Conservation (phyloP, 2,329 filamentous ascomycete genomes). For the Colletotrichum sp. region DNA sequence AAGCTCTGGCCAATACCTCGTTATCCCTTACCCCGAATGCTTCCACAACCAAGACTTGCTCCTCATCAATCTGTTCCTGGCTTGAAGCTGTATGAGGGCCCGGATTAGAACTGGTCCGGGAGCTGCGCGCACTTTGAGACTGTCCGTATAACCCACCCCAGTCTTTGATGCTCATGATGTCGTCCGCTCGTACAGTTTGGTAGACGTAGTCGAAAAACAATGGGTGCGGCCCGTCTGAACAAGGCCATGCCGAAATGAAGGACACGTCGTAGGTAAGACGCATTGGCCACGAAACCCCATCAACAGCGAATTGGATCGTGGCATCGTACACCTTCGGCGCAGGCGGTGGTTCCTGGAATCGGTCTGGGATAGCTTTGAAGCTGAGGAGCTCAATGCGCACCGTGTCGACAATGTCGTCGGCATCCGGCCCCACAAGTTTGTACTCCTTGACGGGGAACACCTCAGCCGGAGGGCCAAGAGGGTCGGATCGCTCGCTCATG, state of each 20-base stretch:
- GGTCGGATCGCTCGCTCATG: constrained; percentile 72
- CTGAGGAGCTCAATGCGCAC: constrained; percentile 73
- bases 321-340: constrained; percentile 62
- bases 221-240: constrained; percentile 67
- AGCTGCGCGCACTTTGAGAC: constrained; percentile 30
- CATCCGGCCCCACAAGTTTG: constrained; percentile 61
- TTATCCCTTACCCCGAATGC: constrained; percentile 77
- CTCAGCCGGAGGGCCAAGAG: constrained; percentile 68
- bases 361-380: constrained; percentile 51
- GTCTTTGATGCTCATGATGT: constrained; percentile 68
- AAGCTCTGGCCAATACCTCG: constrained; percentile 76
- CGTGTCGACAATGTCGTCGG: constrained; percentile 64
- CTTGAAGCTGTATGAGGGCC: constrained; percentile 23
- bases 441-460: constrained; percentile 73
- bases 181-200: constrained; percentile 63
- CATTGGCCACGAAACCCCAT: constrained; percentile 67
- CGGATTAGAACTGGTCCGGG: constrained; percentile 37
- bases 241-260: constrained; percentile 72
- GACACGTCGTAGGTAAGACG: constrained; percentile 67
- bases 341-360: constrained; percentile 22
- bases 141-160: constrained; percentile 59
- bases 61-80: constrained; percentile 55
- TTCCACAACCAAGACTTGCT: constrained; percentile 74
- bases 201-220: constrained; percentile 76
- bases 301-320: constrained; percentile 67